These are phyloP conservation scores for Fusarium protoensiforme DNA, from an alignment of 2,329 filamentous ascomycete species.

Conservation along the genomic window DNA sequence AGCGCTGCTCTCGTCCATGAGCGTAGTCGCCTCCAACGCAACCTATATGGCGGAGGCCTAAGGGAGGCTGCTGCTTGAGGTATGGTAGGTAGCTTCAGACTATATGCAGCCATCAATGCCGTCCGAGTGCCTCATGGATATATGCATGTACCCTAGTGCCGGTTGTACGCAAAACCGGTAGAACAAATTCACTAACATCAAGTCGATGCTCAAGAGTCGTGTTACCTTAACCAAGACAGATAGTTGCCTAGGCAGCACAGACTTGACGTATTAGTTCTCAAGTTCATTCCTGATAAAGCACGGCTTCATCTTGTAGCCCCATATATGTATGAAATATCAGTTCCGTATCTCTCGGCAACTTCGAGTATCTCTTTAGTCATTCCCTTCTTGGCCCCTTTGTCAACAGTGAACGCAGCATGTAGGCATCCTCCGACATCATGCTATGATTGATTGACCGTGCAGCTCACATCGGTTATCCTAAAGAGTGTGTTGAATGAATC, in stretches of 20 bases:
- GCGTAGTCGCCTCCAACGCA: neutral
- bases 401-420: neutral
- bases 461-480: neutral
- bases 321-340: neutral
- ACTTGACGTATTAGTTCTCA: neutral
- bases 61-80: neutral
- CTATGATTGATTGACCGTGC: neutral
- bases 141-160: neutral
- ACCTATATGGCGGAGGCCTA: neutral
- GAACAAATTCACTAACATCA: neutral
- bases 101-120: neutral
- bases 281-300: neutral
- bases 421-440: neutral
- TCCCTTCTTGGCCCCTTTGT: neutral
- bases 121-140: no score
- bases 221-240: no score
- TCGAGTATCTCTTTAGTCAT: neutral
- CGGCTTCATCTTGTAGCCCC: neutral
- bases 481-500: neutral
- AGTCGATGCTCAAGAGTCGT: neutral
- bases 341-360: neutral
- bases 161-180: neutral
- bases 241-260: neutral
- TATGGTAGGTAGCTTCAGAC: neutral
- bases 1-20: neutral